These are phyloP conservation scores for Lentinula novae-zelandiae DNA, from an alignment of 1,284 basidiomycete genomes.

Conservation along the genomic window DNA sequence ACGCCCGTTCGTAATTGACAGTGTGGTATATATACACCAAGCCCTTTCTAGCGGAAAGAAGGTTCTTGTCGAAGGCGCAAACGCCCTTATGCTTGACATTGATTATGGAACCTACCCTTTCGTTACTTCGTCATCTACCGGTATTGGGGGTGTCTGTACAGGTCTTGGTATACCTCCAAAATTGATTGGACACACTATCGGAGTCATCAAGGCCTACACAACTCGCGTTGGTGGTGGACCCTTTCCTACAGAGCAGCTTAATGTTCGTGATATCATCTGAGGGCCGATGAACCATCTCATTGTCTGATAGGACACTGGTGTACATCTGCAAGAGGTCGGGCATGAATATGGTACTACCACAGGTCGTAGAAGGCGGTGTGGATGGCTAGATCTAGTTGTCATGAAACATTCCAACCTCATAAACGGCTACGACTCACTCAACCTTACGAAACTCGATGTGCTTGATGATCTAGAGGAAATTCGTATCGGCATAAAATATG, in stretches of 20 bases:
- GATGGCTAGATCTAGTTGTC: conserved; percentile 97
- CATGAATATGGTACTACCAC: conserved; percentile 92
- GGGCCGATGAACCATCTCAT: neutral
- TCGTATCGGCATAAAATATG: conserved; percentile 85
- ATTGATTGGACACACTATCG: conserved; percentile 80
- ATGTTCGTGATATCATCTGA: conserved; percentile 45
- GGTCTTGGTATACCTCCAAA: conserved; percentile 94
- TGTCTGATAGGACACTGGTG: conserved; percentile 66
- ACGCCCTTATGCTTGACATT: conserved; percentile 97
- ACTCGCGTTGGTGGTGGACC: conserved; percentile 97
- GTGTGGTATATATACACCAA: conserved; percentile 81
- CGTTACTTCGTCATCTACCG: conserved; percentile 92
- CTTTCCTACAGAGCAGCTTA: conserved; percentile 94
- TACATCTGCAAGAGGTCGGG: conserved; percentile 92
- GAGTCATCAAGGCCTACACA: conserved; percentile 97
- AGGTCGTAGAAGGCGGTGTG: conserved; percentile 88
- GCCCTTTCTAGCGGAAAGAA: conserved; percentile 75
- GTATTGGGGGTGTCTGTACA: conserved; percentile 94
- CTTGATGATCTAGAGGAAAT: conserved; percentile 86
- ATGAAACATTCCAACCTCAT: conserved; percentile 91
- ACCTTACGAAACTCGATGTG: conserved; percentile 96
- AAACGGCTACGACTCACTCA: conserved; percentile 94
- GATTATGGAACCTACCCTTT: conserved; percentile 98
- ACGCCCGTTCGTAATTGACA: conserved; percentile 87
- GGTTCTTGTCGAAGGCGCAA: conserved; percentile 94